Base-by-base conservation (phyloP, 108 stramenopile genomes). In the Epithemia pelagica region DNA sequence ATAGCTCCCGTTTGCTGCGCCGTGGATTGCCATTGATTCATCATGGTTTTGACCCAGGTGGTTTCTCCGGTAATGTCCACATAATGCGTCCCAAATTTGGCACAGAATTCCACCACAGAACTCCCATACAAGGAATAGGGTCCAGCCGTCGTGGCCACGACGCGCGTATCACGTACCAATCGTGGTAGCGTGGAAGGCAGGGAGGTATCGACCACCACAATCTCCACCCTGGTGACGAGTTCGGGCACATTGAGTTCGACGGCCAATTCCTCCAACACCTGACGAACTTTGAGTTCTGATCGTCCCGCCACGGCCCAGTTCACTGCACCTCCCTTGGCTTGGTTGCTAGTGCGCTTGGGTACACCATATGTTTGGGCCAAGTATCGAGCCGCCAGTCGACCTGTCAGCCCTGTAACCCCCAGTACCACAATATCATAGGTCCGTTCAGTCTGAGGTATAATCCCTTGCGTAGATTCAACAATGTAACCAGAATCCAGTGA, bases 331-430 rank as follows among this genome's bases (percentile, higher is more conserved):
- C 73, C 76, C 37, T 46, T 46, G 37, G 5, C 15, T 5, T 46
- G 5, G 37, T 46, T 46, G 37, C 10, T 46, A 46, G 5, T 46
- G 15, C 15, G 5, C 5, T 46, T 46, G 37, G 37, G 37, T 62
- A 81, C 82, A 7, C 77, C 76, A 73, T 90, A 90, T 1, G 67
- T 81, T 61, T 85, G 63, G 2, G 75, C 82, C 57, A 90, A 80
- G 62, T 90, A 80, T 20, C 72, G 64, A 7, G 76, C 89, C 8
- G 91, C 89, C 60, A 94, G 66, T 21, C 64, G 59, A 54, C 95
- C 95, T 15, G 89, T 90, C 68, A 91, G 94, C n/a, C 95, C 95
- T 18, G 90, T 92, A 10, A 85, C 91, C 32, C 95, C 95, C 59
- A 89, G 72, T 2, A 96, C 59, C 0, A 93, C 81, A 25, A 96